A percentile compares a stretch with the other conserved stretches of the same genome.
These are phyloP conservation scores for Lipomyces sp. DNA, from an alignment of 805 yeast species.

Conservation along the genomic window DNA sequence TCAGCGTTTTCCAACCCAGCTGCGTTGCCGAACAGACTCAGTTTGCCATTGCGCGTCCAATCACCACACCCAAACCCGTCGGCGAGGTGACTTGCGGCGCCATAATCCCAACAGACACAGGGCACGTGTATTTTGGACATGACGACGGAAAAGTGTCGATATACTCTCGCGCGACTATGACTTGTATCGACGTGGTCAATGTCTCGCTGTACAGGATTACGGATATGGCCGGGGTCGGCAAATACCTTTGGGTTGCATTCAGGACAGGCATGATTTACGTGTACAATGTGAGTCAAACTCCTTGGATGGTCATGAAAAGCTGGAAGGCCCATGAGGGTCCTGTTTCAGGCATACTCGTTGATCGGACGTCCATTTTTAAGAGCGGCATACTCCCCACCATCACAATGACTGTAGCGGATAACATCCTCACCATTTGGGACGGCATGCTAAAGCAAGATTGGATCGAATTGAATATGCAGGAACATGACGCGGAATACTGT, in stretches of 20 bases:
- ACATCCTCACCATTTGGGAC: slow-evolving; percentile 37
- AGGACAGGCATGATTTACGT: slow-evolving; percentile 40
- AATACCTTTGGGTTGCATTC: slow-evolving; percentile 40
- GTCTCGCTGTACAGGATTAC: slow-evolving; percentile 35
- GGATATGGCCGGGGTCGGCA: slow-evolving; percentile 33
- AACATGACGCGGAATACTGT: slow-evolving; percentile 34
- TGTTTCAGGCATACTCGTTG: slow-evolving; percentile 25
- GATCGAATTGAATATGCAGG: slow-evolving; percentile 35
- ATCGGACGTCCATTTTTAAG: slow-evolving; percentile 25
- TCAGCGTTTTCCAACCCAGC: slow-evolving; percentile 36
- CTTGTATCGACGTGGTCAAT: slow-evolving; percentile 36
- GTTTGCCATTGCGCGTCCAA: slow-evolving; percentile 33
- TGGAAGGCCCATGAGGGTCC: slow-evolving; percentile 41
- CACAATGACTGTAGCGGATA: slow-evolving; percentile 31
- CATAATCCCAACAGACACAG: slow-evolving; percentile 28
- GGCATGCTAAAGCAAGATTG: slow-evolving; percentile 38
- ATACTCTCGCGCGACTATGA: slow-evolving; percentile 30
- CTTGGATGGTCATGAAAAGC: slow-evolving; percentile 39
- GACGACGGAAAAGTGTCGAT: slow-evolving; percentile 41
- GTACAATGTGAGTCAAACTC: slow-evolving; percentile 33
- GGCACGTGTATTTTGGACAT: slow-evolving; percentile 40
- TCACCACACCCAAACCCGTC: slow-evolving; percentile 22
- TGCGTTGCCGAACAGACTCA: slow-evolving; percentile 22
- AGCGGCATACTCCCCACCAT: slow-evolving; percentile 32
- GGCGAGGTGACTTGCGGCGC: slow-evolving; percentile 39